These are phyloP conservation scores for Cyclocybe cylindracea DNA, from an alignment of 768 basidiomycete species.

Conservation along the genomic window DNA sequence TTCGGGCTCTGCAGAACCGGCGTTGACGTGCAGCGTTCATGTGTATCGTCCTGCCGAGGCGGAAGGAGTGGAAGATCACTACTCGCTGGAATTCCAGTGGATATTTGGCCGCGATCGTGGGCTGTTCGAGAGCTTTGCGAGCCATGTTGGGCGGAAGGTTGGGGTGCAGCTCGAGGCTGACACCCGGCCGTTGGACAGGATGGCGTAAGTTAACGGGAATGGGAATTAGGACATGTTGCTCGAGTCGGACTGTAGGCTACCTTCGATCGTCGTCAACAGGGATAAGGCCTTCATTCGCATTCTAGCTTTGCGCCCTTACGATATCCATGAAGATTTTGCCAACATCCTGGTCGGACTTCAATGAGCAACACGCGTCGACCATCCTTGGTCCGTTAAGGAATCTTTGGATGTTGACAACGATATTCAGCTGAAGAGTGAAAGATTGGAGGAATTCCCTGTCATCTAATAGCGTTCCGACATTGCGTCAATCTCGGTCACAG, in stretches of 20 bases:
- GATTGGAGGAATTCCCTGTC: no score
- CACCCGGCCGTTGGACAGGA: background rate
- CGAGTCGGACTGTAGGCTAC: no score
- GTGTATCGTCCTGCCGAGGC: background rate
- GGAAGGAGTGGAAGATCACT: background rate
- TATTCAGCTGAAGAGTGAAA: no score
- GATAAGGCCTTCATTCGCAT: background rate
- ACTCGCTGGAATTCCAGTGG: slow-evolving; percentile 58
- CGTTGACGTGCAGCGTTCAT: slow-evolving; percentile 22
- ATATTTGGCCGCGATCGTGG: slow-evolving; percentile 54
- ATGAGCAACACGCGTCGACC: no score
- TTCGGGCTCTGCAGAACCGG: slow-evolving; percentile 9
- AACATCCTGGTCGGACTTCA: no score
- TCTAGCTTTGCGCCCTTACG: background rate
- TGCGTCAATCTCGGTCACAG: no score
- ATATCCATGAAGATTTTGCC: background rate
- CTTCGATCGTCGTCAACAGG: background rate
- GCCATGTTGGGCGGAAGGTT: slow-evolving; percentile 61
- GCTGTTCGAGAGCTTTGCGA: slow-evolving; percentile 67
- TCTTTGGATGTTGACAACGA: no score
- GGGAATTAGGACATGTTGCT: no score
- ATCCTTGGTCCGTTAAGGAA: no score
- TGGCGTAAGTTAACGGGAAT: background rate
- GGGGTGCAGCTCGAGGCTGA: background rate
- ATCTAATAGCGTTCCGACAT: no score